A percentile compares a stretch with the other conserved stretches of the same genome.
Evolutionary conservation across 805 yeast species (phyloP).

Genomic region (Kazachstania bromeliacearum): DNA sequence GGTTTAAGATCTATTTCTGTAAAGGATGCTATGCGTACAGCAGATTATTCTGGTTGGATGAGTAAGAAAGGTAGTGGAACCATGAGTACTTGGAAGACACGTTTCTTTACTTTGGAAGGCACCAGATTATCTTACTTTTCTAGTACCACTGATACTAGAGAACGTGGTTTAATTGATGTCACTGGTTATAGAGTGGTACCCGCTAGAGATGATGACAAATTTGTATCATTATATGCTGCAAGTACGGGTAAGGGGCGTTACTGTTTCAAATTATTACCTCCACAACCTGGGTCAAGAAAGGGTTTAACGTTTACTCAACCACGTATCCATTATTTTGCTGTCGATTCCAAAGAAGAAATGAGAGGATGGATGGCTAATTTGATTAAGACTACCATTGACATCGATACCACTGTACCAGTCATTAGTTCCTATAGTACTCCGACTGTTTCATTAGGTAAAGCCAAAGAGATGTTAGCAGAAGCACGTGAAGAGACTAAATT

Average conservation of each 20-base stretch:
- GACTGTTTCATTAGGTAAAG: slow-evolving; percentile 79
- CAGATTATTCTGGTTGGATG: slow-evolving; percentile 91
- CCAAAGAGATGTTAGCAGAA: slow-evolving; percentile 75
- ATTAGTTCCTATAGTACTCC: slow-evolving; percentile 91
- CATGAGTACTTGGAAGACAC: slow-evolving; percentile 83
- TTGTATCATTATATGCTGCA: slow-evolving; percentile 82
- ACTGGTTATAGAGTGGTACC: slow-evolving; percentile 91
- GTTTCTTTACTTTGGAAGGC: slow-evolving; percentile 80
- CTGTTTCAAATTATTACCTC: slow-evolving; percentile 89
- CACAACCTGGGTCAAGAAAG: slow-evolving; percentile 93
- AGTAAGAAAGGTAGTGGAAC: slow-evolving; percentile 79
- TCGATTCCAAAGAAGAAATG: slow-evolving; percentile 85
- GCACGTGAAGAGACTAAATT: slow-evolving; percentile 66
- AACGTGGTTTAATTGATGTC: slow-evolving; percentile 89
- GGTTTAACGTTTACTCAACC: slow-evolving; percentile 96
- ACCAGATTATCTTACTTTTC: slow-evolving; percentile 86
- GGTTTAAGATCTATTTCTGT: slow-evolving; percentile 76
- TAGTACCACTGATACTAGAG: slow-evolving; percentile 66
- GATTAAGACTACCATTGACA: slow-evolving; percentile 91
- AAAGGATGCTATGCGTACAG: slow-evolving; percentile 62
- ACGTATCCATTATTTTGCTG: slow-evolving; percentile 91
- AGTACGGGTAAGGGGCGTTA: slow-evolving; percentile 89
- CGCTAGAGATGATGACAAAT: slow-evolving; percentile 71
- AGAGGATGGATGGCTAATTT: slow-evolving; percentile 90
- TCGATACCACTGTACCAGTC: slow-evolving; percentile 87